Base-by-base conservation (phyloP, 2,329 filamentous ascomycete genomes). In the Curvularia lunata region DNA sequence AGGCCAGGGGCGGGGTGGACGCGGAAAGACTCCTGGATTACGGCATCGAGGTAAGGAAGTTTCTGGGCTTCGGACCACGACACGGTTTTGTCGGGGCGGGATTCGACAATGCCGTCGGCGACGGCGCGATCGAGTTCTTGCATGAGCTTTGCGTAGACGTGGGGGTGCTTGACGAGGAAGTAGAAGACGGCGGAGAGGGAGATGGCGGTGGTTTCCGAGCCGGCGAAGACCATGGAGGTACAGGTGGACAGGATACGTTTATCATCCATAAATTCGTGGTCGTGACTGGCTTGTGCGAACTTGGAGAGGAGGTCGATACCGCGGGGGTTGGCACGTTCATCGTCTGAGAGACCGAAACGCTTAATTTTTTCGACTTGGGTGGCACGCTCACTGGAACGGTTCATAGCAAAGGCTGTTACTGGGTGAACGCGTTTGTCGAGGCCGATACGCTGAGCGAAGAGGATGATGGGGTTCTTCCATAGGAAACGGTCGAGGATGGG, bases 181-280 rank as follows among this genome's bases (percentile, higher is more conserved):
- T 93, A 93, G 68, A 94, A 91, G 0, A 92, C 84, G 6, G 87
- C 83, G 5, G 85, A 85, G 0, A 93, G 81, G 6, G 85, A 86
- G 69, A 93, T 93, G 38, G 89, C 90, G 0, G 91, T 94, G 0
- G 91, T 94, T 75, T 95, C 91, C 2, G 86, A 89, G 3, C 91
- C 90, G 0, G 91, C 91, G 65, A 90, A 85, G 61, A 82, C 79
- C 88, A 91, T 91, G 56, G 82, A 86, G n/a, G 88, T 85, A 48
- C 87, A 88, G 78, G 90, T 88, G 6, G 88, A 88, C 63, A 89
- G 85, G 10, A 91, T 88, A 8, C 89, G 81, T 3, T 81, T 82
- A 67, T 91, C 86, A 23, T 82, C 86, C 87, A 92, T 91, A 76
- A 91, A 89, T 0, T 88, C 88, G 42, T 88, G 85, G 18, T 86